Evolutionary conservation across 2,329 filamentous ascomycete species (phyloP).

Genomic region (Cladosporium phlei): DNA sequence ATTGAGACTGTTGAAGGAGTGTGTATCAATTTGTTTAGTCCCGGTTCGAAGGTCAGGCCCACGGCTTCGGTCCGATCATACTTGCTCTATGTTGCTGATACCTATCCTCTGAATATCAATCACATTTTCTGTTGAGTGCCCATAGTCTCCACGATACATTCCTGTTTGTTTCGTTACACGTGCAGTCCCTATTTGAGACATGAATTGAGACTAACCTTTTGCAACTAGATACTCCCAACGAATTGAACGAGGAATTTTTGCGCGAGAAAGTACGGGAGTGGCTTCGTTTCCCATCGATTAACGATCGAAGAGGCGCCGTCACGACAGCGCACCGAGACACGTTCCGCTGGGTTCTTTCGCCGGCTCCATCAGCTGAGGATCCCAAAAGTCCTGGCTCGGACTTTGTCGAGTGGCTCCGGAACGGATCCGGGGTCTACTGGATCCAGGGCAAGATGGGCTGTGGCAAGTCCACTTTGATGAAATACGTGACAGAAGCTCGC

Average conservation of each 20-base stretch:
- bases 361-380: neutral
- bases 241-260: neutral
- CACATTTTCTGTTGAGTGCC: too few species aligned
- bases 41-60: too few species aligned
- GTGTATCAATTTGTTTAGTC: too few species aligned
- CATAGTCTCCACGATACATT: too few species aligned
- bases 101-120: too few species aligned
- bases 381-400: neutral
- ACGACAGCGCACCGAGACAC: neutral
- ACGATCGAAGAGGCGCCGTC: neutral
- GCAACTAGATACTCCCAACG: too few species aligned
- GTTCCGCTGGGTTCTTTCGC: neutral
- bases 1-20: too few species aligned
- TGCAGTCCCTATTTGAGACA: too few species aligned
- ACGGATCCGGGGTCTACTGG: slow-evolving; percentile 11
- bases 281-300: neutral
- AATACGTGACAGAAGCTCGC: neutral
- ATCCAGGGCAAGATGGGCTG: slow-evolving; percentile 17
- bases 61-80: too few species aligned
- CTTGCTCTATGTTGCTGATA: too few species aligned
- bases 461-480: slow-evolving; percentile 17
- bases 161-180: too few species aligned
- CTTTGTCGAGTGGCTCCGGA: neutral
- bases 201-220: too few species aligned
- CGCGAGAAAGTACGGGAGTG: neutral